Percentiles rank a stretch among this genome's conserved stretches.
Evolutionary conservation across 1,139 yeast genomes (phyloP).

Genomic region (Sugiyamaella castrensis): DNA sequence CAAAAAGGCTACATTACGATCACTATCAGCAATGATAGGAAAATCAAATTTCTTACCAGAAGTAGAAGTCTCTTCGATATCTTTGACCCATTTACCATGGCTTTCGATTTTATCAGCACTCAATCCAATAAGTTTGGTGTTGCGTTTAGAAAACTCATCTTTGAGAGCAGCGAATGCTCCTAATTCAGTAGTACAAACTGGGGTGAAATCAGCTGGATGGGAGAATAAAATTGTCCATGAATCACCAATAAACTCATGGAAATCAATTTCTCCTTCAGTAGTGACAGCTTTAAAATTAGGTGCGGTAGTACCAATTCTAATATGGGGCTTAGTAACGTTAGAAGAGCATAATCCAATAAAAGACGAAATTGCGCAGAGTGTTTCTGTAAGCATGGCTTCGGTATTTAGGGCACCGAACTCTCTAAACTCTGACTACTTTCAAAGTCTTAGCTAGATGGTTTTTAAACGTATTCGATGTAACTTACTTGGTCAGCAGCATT

Average conservation of each 20-base stretch:
- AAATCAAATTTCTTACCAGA: conserved; percentile 65
- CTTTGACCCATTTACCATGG: conserved; percentile 81
- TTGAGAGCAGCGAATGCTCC: conserved; percentile 86
- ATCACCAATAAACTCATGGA: conserved; percentile 79
- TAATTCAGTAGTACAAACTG: conserved; percentile 91
- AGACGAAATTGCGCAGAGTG: no score
- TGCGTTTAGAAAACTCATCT: conserved; percentile 77
- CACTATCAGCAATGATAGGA: conserved; percentile 85
- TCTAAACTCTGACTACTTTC: no score
- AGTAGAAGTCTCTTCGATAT: conserved; percentile 72
- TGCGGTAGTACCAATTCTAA: conserved; percentile 63
- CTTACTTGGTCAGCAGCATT: conserved; percentile 26
- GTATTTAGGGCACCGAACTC: no score
- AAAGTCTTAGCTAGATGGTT: conserved; percentile 8
- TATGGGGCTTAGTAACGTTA: conserved; percentile 39
- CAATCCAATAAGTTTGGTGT: conserved; percentile 79
- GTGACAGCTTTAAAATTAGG: conserved; percentile 82
- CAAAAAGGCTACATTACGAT: conserved; percentile 73
- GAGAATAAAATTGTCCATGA: conserved; percentile 84
- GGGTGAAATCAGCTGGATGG: conserved; percentile 93
- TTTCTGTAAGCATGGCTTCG: no score
- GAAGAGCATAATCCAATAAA: no score
- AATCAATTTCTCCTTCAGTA: conserved; percentile 71
- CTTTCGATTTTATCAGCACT: conserved; percentile 76
- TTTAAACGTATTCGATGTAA: background rate